A percentile compares a stretch with the other conserved stretches of the same genome.
These are phyloP conservation scores for Mycosarcoma maydis DNA, from an alignment of 1,284 basidiomycete species.

Conservation along the genomic window DNA sequence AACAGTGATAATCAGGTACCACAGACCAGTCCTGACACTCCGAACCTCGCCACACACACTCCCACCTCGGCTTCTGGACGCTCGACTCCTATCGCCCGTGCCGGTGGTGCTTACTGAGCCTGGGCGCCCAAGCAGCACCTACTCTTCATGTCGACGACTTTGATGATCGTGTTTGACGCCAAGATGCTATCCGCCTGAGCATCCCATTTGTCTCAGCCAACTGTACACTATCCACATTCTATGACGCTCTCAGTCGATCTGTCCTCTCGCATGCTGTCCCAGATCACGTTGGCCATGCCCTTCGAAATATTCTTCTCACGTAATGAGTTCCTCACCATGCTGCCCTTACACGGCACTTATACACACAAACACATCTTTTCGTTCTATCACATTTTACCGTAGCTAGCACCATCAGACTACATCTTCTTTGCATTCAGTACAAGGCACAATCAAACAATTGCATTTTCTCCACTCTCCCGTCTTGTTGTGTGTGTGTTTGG, in stretches of 20 bases:
- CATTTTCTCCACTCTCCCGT: neutral
- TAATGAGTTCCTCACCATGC: conserved; percentile 11
- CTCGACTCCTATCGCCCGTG: conserved; percentile 43
- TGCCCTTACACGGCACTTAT: conserved; percentile 4
- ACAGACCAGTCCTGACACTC: conserved; percentile 22
- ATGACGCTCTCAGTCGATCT: neutral
- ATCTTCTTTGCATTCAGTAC: conserved; percentile 21
- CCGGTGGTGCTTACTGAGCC: conserved; percentile 32
- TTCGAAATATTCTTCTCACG: neutral
- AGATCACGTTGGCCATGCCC: no score
- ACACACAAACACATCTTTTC: conserved; percentile 4
- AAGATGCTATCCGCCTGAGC: neutral
- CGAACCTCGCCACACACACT: conserved; percentile 20
- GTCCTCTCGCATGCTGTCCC: no score
- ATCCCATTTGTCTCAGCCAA: neutral
- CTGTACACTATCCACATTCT: neutral
- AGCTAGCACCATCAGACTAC: conserved; percentile 9
- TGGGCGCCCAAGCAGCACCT: neutral
- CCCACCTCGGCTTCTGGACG: conserved; percentile 43
- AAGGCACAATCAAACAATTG: conserved; percentile 8
- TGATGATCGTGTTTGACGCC: neutral
- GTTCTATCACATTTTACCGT: conserved; percentile 14
- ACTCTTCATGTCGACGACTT: conserved; percentile 1
- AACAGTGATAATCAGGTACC: conserved; percentile 50
- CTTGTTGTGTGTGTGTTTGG: neutral